phyloP scores from a whole-genome alignment of 345 rosid genomes.

The Citrus australasica region DNA sequence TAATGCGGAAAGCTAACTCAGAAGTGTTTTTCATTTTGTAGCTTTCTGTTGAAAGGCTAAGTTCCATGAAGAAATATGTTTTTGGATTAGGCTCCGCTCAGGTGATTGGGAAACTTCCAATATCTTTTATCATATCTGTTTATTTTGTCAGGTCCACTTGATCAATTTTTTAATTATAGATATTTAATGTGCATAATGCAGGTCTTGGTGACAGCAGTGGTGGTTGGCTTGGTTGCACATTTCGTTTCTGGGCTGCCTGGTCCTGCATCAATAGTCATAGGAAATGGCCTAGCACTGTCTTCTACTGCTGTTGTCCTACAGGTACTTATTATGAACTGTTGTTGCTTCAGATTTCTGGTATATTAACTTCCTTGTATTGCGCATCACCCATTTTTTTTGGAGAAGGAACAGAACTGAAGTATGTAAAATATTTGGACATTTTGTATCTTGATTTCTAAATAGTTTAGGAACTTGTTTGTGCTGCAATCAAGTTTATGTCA shows the following conservation, averaged over 20 bases:
- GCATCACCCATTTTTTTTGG: neutral
- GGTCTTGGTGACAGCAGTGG: constrained; percentile 95
- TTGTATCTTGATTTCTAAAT: neutral
- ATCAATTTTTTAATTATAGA: neutral
- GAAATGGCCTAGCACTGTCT: constrained; percentile 95
- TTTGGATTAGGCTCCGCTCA: constrained; percentile 96
- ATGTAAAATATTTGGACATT: constrained; percentile 4
- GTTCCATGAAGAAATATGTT: constrained; percentile 99
- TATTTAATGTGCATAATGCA: constrained; percentile 32
- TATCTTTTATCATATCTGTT: neutral
- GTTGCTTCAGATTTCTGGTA: constrained; percentile 14
- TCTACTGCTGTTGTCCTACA: constrained; percentile 98
- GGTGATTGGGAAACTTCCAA: constrained; percentile 41
- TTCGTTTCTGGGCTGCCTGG: constrained; percentile 74
- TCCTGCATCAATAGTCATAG: constrained; percentile 95
- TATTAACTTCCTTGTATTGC: neutral
- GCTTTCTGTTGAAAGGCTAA: constrained; percentile 99
- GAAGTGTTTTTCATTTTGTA: constrained; percentile 37
- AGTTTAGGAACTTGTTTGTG: neutral
- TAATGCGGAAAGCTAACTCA: constrained; percentile 17
- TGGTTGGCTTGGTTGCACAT: constrained; percentile 77
- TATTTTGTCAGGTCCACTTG: constrained; percentile 1
- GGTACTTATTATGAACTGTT: constrained; percentile 36
- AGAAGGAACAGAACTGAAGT: constrained; percentile 4
- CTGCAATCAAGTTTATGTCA: neutral